These are phyloP conservation scores for Globisporangium rhizosaccharum DNA, from an alignment of 352 stramenopile genomes.

Conservation along the genomic window DNA sequence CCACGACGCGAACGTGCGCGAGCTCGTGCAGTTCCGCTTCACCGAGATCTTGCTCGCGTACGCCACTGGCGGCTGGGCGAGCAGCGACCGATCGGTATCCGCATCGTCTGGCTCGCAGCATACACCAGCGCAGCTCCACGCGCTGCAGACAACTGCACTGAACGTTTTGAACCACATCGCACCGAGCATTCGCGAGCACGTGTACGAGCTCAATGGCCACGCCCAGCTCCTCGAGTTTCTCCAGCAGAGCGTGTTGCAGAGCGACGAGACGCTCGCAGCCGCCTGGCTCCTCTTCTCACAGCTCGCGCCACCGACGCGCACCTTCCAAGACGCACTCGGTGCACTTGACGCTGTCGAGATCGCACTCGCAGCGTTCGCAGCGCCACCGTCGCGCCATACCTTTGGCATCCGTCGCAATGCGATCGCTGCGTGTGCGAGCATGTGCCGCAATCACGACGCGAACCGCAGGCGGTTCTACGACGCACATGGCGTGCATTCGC, in stretches of 20 bases:
- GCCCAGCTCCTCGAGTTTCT: constrained; percentile 44
- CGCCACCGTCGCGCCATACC: constrained; percentile 42
- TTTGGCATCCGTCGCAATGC: constrained; percentile 62
- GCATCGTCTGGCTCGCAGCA: constrained; percentile 23
- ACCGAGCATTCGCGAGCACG: constrained; percentile 45
- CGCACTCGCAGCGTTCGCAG: constrained; percentile 41
- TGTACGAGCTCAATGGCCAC: constrained; percentile 54
- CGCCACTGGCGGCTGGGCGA: constrained; percentile 20
- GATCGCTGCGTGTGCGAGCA: constrained; percentile 43
- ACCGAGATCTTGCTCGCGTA: constrained; percentile 59
- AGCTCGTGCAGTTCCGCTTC: constrained; percentile 69
- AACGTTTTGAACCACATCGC: constrained; percentile 52
- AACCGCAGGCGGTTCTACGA: constrained; percentile 50
- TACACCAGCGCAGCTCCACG: constrained; percentile 36
- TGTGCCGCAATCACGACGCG: constrained; percentile 44
- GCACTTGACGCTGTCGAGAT: constrained; percentile 41
- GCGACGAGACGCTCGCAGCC: constrained; percentile 31
- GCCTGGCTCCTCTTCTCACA: constrained; percentile 59
- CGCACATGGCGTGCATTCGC: constrained; percentile 36
- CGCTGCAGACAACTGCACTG: constrained; percentile 53
- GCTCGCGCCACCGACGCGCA: constrained; percentile 20
- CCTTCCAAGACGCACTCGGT: constrained; percentile 45
- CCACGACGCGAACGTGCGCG: constrained; percentile 43
- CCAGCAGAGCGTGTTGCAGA: constrained; percentile 23
- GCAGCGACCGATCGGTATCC: constrained; percentile 3